Evolutionary conservation across 2,329 filamentous ascomycete genomes (phyloP).

Genomic region (Chalaropsis ovoidea): DNA sequence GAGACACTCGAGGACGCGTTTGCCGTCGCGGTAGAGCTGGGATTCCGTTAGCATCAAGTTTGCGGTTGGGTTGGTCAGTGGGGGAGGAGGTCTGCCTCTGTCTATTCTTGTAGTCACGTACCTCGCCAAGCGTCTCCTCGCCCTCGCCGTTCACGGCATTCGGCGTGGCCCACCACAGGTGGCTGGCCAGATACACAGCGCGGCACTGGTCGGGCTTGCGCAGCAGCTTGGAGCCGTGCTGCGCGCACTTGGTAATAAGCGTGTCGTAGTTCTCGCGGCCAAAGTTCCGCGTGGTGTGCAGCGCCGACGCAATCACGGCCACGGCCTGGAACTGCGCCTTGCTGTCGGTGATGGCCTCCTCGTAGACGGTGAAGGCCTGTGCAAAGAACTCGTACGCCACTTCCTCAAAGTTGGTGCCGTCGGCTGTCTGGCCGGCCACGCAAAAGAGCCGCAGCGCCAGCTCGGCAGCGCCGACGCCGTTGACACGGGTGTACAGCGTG

Average conservation of each 20-base stretch:
- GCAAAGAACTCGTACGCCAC: constrained; percentile 97
- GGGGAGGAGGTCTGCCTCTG: too few relatives aligned
- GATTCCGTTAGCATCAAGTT: constrained; percentile 27
- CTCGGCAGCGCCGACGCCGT: constrained; percentile 66
- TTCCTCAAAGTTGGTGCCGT: constrained; percentile 85
- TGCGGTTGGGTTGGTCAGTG: background rate
- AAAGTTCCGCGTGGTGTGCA: constrained; percentile 84
- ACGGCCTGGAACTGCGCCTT: constrained; percentile 97
- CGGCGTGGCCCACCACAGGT: constrained; percentile 95
- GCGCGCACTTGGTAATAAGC: constrained; percentile 90
- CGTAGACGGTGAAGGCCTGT: constrained; percentile 95
- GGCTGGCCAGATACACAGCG: constrained; percentile 90
- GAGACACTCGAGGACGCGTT: constrained; percentile 89
- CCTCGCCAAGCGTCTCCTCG: constrained; percentile 56
- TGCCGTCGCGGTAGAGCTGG: constrained; percentile 91
- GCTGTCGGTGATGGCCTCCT: constrained; percentile 90
- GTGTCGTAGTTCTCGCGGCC: constrained; percentile 98
- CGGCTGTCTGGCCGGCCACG: constrained; percentile 82
- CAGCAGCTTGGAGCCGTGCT: constrained; percentile 91
- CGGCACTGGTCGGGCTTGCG: constrained; percentile 98
- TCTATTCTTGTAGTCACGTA: constrained; percentile 38
- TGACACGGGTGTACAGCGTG: constrained; percentile 77
- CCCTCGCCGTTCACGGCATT: constrained; percentile 66
- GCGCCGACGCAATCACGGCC: constrained; percentile 78
- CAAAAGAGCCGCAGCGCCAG: constrained; percentile 82